Base-by-base conservation (phyloP, 331 rosid genomes). In the Prunus yedoensis region DNA sequence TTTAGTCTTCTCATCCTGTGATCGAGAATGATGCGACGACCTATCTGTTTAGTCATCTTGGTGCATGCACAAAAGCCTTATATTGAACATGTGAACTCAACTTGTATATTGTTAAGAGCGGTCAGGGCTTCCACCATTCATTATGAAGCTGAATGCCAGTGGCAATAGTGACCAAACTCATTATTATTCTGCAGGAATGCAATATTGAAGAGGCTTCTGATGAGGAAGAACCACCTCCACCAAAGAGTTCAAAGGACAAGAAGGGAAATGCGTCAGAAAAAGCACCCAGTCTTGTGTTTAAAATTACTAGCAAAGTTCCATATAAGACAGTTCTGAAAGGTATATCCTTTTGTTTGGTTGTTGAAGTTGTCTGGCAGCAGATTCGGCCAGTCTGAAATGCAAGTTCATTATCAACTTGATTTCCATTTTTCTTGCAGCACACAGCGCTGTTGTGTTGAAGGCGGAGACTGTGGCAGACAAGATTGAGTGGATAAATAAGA, bases 281-380 rank as follows among this genome's bases (percentile, higher is more conserved):
- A 87, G 85, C 87, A 84, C 21, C 93, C 14, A 87, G 82, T 87
- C 91, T 92, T 79, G 81, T 83, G 68, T 94, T 94, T 83, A 94
- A 90, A 85, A 88, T 94, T 74, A 92, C 94, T 8, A 94, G 88
- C 89, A 94, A 87, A 91, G 92, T 94, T 82, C 88, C 97, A 32
- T 94, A 94, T 68, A 94, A 94, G 85, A 94, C 99, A 76, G 97
- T 94, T 49, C 78, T 94, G 90, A 94, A 94, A 89, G 92, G 99
- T 92, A 78, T 23, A 28, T 50, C 21, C 47, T 38, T 70, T 43
- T 66, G 8, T 38, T 21, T 25, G 66, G 57, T 58, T 18, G 13
- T 38, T 16, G 8, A 63, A 21, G 58, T 57, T 13, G 43, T 60
- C 28, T 51, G 79, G 64, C 35, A 46, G 56, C 35, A 45, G 43